Evolutionary conservation across 495 filamentous ascomycete genomes (phyloP), one percentile per base, ranked within the genome.

Genomic region (Annulohypoxylon maeteangense): DNA sequence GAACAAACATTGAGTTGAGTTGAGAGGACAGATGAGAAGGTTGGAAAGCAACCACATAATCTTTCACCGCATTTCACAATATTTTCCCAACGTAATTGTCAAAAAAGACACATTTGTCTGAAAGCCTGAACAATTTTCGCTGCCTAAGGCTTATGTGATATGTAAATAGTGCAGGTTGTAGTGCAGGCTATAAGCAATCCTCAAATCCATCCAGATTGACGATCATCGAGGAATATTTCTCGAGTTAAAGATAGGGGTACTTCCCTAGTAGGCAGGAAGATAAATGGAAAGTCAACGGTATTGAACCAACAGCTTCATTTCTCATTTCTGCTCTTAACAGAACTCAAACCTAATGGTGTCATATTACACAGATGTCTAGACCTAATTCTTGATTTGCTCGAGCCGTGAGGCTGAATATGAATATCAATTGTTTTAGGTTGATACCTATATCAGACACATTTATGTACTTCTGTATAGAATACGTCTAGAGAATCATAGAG

Each of bases 41-140:
- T 16, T 44, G 40, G 40, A 8, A 44, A 20, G n/a, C 36, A 40
- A 40, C 36, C 14, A 44, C 40, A 44, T 27, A 56, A 51, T 45
- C 55, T 29, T 65, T 65, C 56, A 50, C 60, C 68, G 70, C 65
- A 68, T 25, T 54, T 68, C 70, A 51, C 56, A 72, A 72, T 72
- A 47, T 72, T 53, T 38, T 60, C 44, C 25, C 47, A 29, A 59
- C 45, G 29, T 44, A 47, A 59, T 63, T 36, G 51, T 61, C 34
- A 53, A 62, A 62, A 25, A 11, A 57, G 29, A 40, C 54, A 27
- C 12, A 54, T 40, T 4, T 40, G 2, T n/a, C n/a, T 5, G 1
- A 16, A 34, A 45, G 8, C 12, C 36, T 42, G n/a, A 25, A 61
- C 23, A 22, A 54, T 50, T 10, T 25, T 55, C 47, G 56, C 45